Percentiles rank a stretch among this genome's conserved stretches.
These are phyloP conservation scores for Gossypium thurberi DNA, from an alignment of 345 rosid species.

Conservation along the genomic window DNA sequence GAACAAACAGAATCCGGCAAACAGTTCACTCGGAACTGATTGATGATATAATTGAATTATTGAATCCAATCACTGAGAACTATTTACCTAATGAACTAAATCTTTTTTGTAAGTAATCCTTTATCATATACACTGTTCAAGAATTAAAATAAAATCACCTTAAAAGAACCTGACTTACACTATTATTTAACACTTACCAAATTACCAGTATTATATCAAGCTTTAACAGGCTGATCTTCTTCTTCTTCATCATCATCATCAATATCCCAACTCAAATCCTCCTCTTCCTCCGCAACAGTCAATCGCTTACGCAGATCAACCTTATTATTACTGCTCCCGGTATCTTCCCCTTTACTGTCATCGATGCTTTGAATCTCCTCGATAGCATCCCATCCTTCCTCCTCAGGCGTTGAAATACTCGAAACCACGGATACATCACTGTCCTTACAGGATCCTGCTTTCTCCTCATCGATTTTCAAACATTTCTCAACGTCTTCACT, in stretches of 20 bases:
- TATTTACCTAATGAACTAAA: not conserved
- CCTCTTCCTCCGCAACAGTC: constrained; percentile 51
- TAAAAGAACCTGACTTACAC: not conserved
- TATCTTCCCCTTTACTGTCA: constrained; percentile 26
- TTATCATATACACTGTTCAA: not conserved
- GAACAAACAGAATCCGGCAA: not conserved
- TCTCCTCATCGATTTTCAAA: constrained; percentile 15
- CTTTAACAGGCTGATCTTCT: constrained; percentile 21
- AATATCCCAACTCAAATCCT: constrained; percentile 76
- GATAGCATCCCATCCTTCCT: constrained; percentile 79
- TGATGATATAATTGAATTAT: not conserved
- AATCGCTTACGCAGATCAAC: constrained; percentile 45
- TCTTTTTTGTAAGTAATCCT: not conserved
- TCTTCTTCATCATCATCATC: constrained; percentile 60
- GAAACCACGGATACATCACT: constrained; percentile 67
- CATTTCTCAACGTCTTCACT: constrained; percentile 5
- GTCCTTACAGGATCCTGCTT: constrained; percentile 37
- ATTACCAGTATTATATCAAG: constrained; percentile 8
- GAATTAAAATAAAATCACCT: not conserved
- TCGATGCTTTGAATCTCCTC: constrained; percentile 53
- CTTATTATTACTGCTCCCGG: constrained; percentile 21
- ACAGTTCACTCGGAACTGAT: not conserved
- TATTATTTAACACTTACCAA: not conserved
- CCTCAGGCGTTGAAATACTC: constrained; percentile 41
- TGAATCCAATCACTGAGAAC: not conserved